Evolutionary conservation across 2,329 filamentous ascomycete genomes (phyloP), one percentile per base, ranked within the genome.

Genomic region (Stemphylium beticola): DNA sequence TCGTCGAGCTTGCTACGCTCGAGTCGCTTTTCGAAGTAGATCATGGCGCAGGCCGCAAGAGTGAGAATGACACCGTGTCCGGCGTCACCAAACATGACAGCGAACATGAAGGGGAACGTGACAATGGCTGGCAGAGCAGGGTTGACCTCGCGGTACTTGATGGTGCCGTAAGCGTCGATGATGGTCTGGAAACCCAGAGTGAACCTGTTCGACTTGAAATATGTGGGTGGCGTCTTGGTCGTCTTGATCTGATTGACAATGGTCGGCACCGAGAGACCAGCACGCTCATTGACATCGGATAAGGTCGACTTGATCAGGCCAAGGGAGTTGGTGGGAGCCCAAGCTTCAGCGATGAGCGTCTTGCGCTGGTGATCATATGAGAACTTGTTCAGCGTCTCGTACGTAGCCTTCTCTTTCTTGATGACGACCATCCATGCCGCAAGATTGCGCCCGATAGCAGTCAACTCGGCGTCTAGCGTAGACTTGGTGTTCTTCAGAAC

Each of bases 11-110:
- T 99, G 76, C 93, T 92, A 56, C 85, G 83, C 40, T 77, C 74
- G 32, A 99, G 82, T 55, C 89, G 87, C 79, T 91, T 93, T 78
- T 99, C 95, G 83, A 88, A 98, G 79, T 96, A 91, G 66, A 99
- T 98, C 92, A 99, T 96, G 53, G 92, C 91, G 51, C 87, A 71
- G 12, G 95, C 91, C 53, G 92, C 90, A 51, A 86, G 74, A 38
- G 93, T 83, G 90, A 99, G 96, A 75, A 99, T 90, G 62, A 88
- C 77, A 63, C 93, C 95, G 72, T 99, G 95, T 46, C 95, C 96
- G 55, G 96, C 88, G 77, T 99, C 95, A 82, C 95, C 96, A 74
- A 99, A 99, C 95, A 99, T 99, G 85, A 99, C 95, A 44, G 95
- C 95, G 74, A 99, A 99, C 59, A 99, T 83, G 82, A 99, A 99